Conservation (phyloP, 495 filamentous ascomycete genomes). For the Aspergillus mulundensis region DNA sequence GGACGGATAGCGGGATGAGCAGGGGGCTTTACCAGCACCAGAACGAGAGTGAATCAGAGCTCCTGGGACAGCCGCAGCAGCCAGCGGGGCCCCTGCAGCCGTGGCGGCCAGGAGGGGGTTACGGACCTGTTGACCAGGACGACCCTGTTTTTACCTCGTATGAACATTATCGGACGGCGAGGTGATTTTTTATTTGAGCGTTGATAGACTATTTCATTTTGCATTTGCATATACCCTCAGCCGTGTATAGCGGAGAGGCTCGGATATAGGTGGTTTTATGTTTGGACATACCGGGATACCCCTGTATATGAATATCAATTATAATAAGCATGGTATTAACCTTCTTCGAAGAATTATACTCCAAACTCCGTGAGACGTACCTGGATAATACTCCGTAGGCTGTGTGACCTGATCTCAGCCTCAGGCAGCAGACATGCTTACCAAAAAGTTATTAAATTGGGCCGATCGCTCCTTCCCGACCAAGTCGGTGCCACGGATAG, state of each 20-base stretch:
- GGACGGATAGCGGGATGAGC: slow-evolving; percentile 21
- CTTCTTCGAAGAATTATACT: too few species aligned
- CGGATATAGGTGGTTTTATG: background rate
- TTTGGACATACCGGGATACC: slow-evolving; percentile 12
- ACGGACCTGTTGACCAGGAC: slow-evolving; percentile 45
- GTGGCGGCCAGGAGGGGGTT: slow-evolving; percentile 43
- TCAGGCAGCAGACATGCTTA: slow-evolving; percentile 1
- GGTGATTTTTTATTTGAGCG: slow-evolving; percentile 6
- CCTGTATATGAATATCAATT: background rate
- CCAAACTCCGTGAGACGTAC: background rate
- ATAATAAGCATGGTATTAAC: background rate
- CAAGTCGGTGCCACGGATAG: background rate
- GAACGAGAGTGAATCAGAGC: slow-evolving; percentile 44
- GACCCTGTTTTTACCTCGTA: slow-evolving; percentile 36
- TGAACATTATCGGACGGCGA: slow-evolving; percentile 34
- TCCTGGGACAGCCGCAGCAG: slow-evolving; percentile 41
- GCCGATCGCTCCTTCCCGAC: slow-evolving; percentile 7
- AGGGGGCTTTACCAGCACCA: slow-evolving; percentile 30
- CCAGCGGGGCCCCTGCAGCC: slow-evolving; percentile 27
- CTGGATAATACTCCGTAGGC: background rate
- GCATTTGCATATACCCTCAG: background rate
- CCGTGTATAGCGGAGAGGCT: background rate
- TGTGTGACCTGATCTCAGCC: background rate
- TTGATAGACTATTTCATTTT: background rate
- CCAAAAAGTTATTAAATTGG: slow-evolving; percentile 14